These are phyloP conservation scores for Mortierella sp. DNA, from an alignment of 371 early-diverging fungal species.

Conservation along the genomic window DNA sequence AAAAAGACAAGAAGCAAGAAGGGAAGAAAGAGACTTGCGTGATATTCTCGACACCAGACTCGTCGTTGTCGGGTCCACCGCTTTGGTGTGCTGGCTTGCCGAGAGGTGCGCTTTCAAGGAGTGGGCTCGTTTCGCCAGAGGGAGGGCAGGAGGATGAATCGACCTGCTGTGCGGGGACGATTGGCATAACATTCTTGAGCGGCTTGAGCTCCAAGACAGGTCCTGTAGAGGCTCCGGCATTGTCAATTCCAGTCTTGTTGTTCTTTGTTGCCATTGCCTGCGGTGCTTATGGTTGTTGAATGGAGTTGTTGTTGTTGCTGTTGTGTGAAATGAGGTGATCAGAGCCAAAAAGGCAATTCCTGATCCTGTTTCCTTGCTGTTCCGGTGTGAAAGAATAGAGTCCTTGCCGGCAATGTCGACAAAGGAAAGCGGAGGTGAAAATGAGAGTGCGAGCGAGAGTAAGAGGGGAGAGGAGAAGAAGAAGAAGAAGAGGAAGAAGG, in stretches of 20 bases:
- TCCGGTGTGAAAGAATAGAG: background rate
- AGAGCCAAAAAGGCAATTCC: background rate
- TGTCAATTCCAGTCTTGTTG: conserved; percentile 10
- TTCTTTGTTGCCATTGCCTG: conserved; percentile 7
- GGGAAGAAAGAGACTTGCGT: conserved; percentile 29
- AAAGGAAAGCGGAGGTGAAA: background rate
- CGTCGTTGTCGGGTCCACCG: conserved; percentile 46
- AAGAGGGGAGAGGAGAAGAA: background rate
- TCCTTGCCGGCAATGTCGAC: background rate
- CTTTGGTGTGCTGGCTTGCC: background rate
- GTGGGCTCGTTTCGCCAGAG: conserved; percentile 29
- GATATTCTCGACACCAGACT: conserved; percentile 55
- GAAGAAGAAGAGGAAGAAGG: background rate
- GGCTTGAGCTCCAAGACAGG: conserved; percentile 47
- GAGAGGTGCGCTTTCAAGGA: conserved; percentile 9
- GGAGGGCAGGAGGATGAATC: conserved; percentile 44
- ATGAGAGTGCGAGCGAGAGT: conserved; percentile 12
- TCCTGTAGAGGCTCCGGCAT: conserved; percentile 5
- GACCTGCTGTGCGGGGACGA: conserved; percentile 54
- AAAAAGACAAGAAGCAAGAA: background rate
- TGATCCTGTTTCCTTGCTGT: conserved; percentile 3
- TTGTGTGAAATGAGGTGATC: conserved; percentile 4
- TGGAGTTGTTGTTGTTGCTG: conserved; percentile 9
- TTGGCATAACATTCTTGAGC: conserved; percentile 56
- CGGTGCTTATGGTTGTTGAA: background rate